phyloP scores from a whole-genome alignment of 768 basidiomycete genomes.

The Thelephora aurantiotincta region DNA sequence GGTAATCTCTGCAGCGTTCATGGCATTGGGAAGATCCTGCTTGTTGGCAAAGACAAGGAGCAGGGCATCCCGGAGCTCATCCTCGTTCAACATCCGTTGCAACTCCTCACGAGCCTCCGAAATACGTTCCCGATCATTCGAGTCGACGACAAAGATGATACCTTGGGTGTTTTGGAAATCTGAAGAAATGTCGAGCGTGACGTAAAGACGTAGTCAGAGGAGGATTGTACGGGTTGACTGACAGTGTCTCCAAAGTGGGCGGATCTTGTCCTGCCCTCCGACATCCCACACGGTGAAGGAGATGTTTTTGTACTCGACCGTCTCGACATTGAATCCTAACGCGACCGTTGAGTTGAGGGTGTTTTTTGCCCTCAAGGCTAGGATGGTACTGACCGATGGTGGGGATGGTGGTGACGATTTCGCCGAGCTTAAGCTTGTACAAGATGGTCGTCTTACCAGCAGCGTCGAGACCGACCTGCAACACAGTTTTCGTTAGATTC shows the following conservation, averaged over 20 bases:
- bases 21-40: slow-evolving; percentile 98
- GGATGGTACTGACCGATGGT: slow-evolving; percentile 72
- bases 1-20: slow-evolving; percentile 98
- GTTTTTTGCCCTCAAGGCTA: slow-evolving; percentile 4
- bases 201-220: slow-evolving; percentile 4
- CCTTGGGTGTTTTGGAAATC: slow-evolving; percentile 99
- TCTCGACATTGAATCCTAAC: slow-evolving; percentile 98
- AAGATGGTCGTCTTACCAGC: slow-evolving; percentile 98
- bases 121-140: slow-evolving; percentile 99
- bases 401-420: slow-evolving; percentile 99
- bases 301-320: slow-evolving; percentile 99
- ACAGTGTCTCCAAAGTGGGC: slow-evolving; percentile 99
- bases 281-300: slow-evolving; percentile 99
- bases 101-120: slow-evolving; percentile 98
- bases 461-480: slow-evolving; percentile 94
- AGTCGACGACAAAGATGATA: slow-evolving; percentile 99
- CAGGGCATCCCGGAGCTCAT: slow-evolving; percentile 96
- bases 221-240: slow-evolving; percentile 23
- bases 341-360: slow-evolving; percentile 11
- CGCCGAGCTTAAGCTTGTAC: slow-evolving; percentile 98
- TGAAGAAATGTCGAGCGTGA: slow-evolving; percentile 20
- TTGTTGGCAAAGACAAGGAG: slow-evolving; percentile 99
- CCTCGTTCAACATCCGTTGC: slow-evolving; percentile 99
- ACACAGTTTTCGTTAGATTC: neutral
- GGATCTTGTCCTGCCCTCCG: slow-evolving; percentile 99